These are phyloP conservation scores for Penicillium parvum DNA, from an alignment of 495 filamentous ascomycete species.

Conservation along the genomic window DNA sequence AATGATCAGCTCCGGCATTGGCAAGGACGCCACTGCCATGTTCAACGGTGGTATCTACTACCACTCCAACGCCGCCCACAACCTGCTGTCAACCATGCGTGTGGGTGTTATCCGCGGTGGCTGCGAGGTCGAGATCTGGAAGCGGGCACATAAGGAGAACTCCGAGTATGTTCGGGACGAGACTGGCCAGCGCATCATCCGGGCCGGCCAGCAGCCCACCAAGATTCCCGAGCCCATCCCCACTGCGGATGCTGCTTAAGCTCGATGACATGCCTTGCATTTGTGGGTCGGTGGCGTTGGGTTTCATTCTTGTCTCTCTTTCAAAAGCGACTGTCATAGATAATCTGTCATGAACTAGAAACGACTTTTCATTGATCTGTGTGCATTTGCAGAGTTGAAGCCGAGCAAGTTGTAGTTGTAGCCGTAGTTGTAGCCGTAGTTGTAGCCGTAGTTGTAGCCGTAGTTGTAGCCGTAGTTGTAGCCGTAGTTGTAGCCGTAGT, in stretches of 20 bases:
- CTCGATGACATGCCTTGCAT: constrained; percentile 20
- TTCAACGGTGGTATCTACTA: constrained; percentile 99
- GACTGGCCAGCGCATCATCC: constrained; percentile 75
- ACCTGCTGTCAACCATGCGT: constrained; percentile 92
- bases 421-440: too few species aligned
- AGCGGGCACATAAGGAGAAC: constrained; percentile 86
- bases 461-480: too few species aligned
- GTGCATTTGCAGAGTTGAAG: too few species aligned
- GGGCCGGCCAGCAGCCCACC: constrained; percentile 86
- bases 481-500: too few species aligned
- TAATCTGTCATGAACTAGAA: constrained; percentile 31
- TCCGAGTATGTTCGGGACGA: constrained; percentile 74
- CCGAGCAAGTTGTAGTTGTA: too few species aligned
- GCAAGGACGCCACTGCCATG: constrained; percentile 97
- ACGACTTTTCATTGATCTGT: constrained; percentile 18
- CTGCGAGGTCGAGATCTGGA: constrained; percentile 99
- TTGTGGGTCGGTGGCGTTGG: constrained; percentile 17
- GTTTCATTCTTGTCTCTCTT: constrained; percentile 13
- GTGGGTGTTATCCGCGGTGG: constrained; percentile 95
- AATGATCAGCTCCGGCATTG: constrained; percentile 85
- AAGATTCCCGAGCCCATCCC: constrained; percentile 58
- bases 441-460: too few species aligned
- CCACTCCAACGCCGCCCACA: constrained; percentile 97
- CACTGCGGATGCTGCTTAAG: constrained; percentile 45
- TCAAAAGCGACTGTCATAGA: constrained; percentile 26